Evolutionary conservation across 768 basidiomycete species (phyloP).

Genomic region (Serendipita sp.): DNA sequence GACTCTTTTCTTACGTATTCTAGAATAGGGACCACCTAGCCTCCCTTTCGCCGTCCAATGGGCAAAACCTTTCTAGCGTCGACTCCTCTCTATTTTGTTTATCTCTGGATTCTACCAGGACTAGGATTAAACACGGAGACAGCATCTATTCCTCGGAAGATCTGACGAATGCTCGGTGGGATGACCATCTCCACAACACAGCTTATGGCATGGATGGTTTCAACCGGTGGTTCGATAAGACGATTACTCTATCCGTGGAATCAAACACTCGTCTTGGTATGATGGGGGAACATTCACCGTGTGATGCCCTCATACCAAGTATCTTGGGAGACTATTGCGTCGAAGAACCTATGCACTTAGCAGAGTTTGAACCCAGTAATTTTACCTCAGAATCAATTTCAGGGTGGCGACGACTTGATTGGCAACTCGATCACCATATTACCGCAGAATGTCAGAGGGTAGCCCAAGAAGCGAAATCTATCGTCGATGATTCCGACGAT

Average conservation of each 20-base stretch:
- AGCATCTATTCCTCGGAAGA: neutral
- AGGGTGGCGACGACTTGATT: conserved; percentile 53
- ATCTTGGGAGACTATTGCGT: conserved; percentile 74
- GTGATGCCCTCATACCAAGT: conserved; percentile 80
- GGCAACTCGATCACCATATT: conserved; percentile 51
- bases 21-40: conserved; percentile 63
- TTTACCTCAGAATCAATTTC: conserved; percentile 11
- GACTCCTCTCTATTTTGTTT: conserved; percentile 64
- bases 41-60: conserved; percentile 50
- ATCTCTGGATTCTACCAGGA: conserved; percentile 42
- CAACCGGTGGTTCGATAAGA: conserved; percentile 88
- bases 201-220: conserved; percentile 48
- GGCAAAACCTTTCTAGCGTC: conserved; percentile 40
- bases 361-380: conserved; percentile 22
- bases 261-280: conserved; percentile 71
- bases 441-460: conserved; percentile 42
- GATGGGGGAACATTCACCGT: conserved; percentile 80
- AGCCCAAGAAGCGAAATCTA: conserved; percentile 33
- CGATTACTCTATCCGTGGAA: conserved; percentile 68
- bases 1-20: neutral
- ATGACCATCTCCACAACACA: conserved; percentile 61
- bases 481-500: conserved; percentile 69
- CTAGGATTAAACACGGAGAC: neutral
- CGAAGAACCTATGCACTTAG: conserved; percentile 43
- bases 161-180: conserved; percentile 12